Base-by-base conservation (phyloP, 2,329 filamentous ascomycete species). In the Gnomoniopsis smithogilvyi region DNA sequence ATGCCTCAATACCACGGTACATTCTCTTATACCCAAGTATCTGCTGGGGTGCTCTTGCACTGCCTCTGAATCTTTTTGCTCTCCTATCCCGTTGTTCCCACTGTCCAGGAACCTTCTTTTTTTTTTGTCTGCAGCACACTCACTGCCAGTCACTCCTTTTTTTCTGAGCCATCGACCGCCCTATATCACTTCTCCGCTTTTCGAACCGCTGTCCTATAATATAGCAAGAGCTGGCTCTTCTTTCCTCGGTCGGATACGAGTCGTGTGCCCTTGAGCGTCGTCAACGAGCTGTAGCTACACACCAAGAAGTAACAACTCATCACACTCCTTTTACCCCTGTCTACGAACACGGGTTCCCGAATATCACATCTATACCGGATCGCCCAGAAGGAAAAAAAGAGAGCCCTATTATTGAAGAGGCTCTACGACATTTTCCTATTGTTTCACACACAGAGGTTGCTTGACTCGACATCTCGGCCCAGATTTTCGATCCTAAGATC, bases 151-250 rank as follows among this genome's bases (percentile, higher is more conserved):
- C 80, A 70, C 77, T 82, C 79, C 76, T 82, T 78, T 71, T 78
- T 71, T 67, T 67, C 66, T 67, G 12, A 15, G 12, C 41, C n/a
- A 62, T 65, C 64, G 69, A 68, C 67, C 61, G 60, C 60, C 64
- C 63, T 67, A 67, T 68, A 68, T 69, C 66, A 67, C 64, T 70
- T 75, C 72, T 70, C 67, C 69, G 72, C 72, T 75, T 47, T 24
- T 74, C 74, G 74, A 19, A 70, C 67, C 69, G 71, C 70, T 73
- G 71, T 70, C 74, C 73, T 77, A 77, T 78, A 77, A 70, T 68
- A 73, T 69, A 71, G 73, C 77, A 78, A 77, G 79, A 83, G 80
- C 80, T 80, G 80, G 80, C 75, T 81, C 80, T 82, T 78, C 80
- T 72, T 72, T 68, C n/a, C n/a, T 67, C 67, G 72, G 73, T 70